These are phyloP conservation scores for Xylaria sp. DNA, from an alignment of 2,329 filamentous ascomycete species.

Conservation along the genomic window DNA sequence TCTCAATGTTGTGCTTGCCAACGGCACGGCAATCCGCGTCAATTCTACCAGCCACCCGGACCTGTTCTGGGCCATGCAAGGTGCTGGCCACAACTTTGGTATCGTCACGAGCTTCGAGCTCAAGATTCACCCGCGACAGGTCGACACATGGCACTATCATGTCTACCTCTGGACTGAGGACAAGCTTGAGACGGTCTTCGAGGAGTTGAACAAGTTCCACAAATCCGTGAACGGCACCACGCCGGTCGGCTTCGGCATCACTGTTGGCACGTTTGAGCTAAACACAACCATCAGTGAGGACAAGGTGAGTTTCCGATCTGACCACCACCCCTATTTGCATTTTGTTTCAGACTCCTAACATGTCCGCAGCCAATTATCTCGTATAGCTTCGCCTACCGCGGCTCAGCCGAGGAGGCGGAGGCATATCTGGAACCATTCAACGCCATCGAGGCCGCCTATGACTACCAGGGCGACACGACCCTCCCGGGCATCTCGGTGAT, in stretches of 20 bases:
- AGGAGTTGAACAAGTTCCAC: neutral
- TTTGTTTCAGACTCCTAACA: too few species aligned
- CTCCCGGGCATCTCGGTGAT: conserved; percentile 26
- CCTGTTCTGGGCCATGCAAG: conserved; percentile 62
- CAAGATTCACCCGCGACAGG: conserved; percentile 6
- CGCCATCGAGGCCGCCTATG: conserved; percentile 21
- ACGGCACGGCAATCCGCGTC: neutral
- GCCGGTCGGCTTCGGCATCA: too few species aligned
- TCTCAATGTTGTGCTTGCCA: neutral
- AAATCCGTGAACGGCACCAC: conserved; percentile 17
- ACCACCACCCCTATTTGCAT: too few species aligned
- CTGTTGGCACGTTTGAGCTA: conserved; percentile 21
- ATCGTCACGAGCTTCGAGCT: conserved; percentile 41
- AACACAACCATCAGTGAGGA: conserved; percentile 22
- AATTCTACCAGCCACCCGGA: neutral
- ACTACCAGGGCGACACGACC: conserved; percentile 25
- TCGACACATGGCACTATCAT: conserved; percentile 4
- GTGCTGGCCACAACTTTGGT: conserved; percentile 65
- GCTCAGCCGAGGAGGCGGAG: conserved; percentile 32
- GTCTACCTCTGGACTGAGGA: conserved; percentile 5
- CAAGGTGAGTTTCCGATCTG: conserved; percentile 15
- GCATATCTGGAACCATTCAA: conserved; percentile 32
- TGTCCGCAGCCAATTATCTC: conserved; percentile 11
- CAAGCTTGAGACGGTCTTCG: conserved; percentile 10
- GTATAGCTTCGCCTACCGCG: conserved; percentile 35